Conservation (phyloP, 441 rosid species). For the Euphorbia celastroides region DNA sequence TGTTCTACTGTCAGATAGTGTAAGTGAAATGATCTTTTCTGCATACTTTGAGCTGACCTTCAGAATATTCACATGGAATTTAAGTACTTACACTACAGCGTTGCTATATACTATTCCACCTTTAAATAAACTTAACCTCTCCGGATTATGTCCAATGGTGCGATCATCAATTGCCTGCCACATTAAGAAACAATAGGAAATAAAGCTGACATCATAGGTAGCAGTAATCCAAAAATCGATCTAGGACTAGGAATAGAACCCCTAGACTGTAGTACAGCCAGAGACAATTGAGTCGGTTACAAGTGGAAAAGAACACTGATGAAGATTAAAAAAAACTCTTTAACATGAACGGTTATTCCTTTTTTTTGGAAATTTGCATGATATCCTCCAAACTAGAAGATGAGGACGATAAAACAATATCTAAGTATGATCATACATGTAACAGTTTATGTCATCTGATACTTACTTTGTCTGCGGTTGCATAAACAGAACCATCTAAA, state of each 20-base stretch:
- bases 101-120: constrained; percentile 61
- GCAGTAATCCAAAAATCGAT: neutral
- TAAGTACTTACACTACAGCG: constrained; percentile 44
- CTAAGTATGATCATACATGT: neutral
- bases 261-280: neutral
- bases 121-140: constrained; percentile 54
- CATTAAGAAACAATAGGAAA: neutral
- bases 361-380: neutral
- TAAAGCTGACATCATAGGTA: neutral
- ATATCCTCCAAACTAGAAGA: neutral
- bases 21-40: neutral
- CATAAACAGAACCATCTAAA: constrained; percentile 42
- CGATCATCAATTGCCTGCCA: constrained; percentile 58
- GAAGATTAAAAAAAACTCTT: neutral
- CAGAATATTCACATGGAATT: neutral
- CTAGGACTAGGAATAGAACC: neutral
- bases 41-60: neutral
- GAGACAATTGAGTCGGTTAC: neutral
- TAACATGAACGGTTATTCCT: neutral
- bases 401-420: neutral
- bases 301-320: neutral
- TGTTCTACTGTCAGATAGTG: neutral
- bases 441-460: neutral
- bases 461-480: constrained; percentile 10
- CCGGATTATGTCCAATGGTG: constrained; percentile 59